Conservation (phyloP, 2,329 filamentous ascomycete species). For the Cladobotryum mycophilum region DNA sequence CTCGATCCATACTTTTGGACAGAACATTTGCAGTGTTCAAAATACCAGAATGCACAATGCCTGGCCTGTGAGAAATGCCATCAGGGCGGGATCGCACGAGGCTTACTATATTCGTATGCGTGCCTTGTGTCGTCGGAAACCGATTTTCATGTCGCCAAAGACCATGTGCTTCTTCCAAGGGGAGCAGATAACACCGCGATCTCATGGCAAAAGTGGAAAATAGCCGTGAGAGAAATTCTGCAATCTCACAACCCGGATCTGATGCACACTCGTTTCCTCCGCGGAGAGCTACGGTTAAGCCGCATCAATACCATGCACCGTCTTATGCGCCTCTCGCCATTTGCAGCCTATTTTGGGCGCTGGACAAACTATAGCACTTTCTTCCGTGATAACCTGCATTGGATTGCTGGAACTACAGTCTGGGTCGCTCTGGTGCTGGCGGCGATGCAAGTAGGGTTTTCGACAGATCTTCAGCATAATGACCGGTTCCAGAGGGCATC, state of each 20-base stretch:
- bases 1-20: background rate
- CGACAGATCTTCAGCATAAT: slow-evolving; percentile 25
- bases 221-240: too few relatives aligned
- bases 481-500: slow-evolving; percentile 38
- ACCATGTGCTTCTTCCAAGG: background rate
- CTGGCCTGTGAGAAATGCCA: background rate
- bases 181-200: too few relatives aligned
- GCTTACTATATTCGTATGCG: slow-evolving; percentile 2
- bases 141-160: slow-evolving; percentile 1
- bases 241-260: too few relatives aligned
- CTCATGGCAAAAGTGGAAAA: too few relatives aligned
- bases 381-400: slow-evolving; percentile 36
- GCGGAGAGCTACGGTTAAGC: background rate
- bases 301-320: slow-evolving; percentile 4
- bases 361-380: slow-evolving; percentile 33
- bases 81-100: background rate
- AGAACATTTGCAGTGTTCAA: background rate
- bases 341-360: slow-evolving; percentile 7
- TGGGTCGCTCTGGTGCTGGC: slow-evolving; percentile 41
- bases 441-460: slow-evolving; percentile 44
- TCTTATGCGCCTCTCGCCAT: background rate
- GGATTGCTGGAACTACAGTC: slow-evolving; percentile 32
- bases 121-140: slow-evolving; percentile 1
- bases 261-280: background rate
- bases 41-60: too few relatives aligned